These are phyloP conservation scores for Gynochthodes officinalis DNA, from an alignment of 257 asterid genomes.

Conservation along the genomic window DNA sequence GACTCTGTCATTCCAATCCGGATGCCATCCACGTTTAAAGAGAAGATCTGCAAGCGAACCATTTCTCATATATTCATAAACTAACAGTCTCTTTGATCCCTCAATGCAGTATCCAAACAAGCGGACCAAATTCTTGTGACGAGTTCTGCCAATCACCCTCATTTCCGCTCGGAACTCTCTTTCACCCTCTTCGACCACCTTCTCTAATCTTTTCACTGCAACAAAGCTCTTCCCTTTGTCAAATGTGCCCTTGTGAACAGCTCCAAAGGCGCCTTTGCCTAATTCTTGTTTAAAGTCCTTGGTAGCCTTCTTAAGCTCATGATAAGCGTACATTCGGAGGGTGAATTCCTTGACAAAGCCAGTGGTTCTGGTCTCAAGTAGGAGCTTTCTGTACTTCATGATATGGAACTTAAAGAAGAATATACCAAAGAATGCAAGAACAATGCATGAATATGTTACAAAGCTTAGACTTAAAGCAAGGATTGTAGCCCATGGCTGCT, in stretches of 20 bases:
- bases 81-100: constrained; percentile 22
- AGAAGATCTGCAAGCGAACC: constrained; percentile 27
- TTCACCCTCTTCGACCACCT: constrained; percentile 30
- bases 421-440: constrained; percentile 13
- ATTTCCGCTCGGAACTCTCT: constrained; percentile 26
- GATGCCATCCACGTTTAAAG: constrained; percentile 8
- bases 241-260: constrained; percentile 24
- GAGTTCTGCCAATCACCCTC: constrained; percentile 28
- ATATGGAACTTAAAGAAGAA: constrained; percentile 17
- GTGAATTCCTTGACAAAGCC: constrained; percentile 22
- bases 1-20: constrained; percentile 18
- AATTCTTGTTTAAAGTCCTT: constrained; percentile 24
- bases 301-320: constrained; percentile 23
- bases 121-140: constrained; percentile 28
- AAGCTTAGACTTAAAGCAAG: constrained; percentile 19
- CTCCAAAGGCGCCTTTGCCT: constrained; percentile 26
- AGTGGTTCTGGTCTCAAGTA: constrained; percentile 14
- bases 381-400: constrained; percentile 19
- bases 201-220: constrained; percentile 28
- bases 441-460: constrained; percentile 13
- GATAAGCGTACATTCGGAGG: constrained; percentile 24
- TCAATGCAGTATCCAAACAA: constrained; percentile 27
- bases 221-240: constrained; percentile 23
- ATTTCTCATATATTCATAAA: constrained; percentile 31
- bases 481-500: constrained; percentile 24